Evolutionary conservation across 2,329 filamentous ascomycete genomes (phyloP).

Genomic region (Penicillium sp.): DNA sequence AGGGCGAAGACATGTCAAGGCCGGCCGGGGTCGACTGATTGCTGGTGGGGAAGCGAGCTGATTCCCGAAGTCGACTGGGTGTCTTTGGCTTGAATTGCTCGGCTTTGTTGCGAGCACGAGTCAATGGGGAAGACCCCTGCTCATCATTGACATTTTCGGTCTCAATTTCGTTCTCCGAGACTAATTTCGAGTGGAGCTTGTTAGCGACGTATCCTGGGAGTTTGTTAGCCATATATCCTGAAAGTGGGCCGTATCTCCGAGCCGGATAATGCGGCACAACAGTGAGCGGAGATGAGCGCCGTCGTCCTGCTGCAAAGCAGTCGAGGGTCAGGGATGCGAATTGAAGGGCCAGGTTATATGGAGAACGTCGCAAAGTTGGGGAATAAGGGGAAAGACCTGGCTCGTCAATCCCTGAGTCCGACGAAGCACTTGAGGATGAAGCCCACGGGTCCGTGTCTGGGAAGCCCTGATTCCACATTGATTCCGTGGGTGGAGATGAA

Average conservation of each 20-base stretch:
- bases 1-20: background rate
- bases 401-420: too few relatives aligned
- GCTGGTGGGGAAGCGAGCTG: conserved; percentile 25
- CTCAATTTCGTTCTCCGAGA: background rate
- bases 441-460: too few relatives aligned
- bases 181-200: background rate
- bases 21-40: conserved; percentile 13
- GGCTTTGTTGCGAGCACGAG: conserved; percentile 31
- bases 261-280: background rate
- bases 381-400: too few relatives aligned
- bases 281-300: too few relatives aligned
- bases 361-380: too few relatives aligned
- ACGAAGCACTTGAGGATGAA: too few relatives aligned
- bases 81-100: conserved; percentile 41
- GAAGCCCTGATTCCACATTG: too few relatives aligned
- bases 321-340: too few relatives aligned
- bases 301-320: background rate
- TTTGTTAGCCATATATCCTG: too few relatives aligned
- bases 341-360: too few relatives aligned
- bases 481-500: too few relatives aligned
- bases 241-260: background rate
- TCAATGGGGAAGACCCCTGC: conserved; percentile 26
- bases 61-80: conserved; percentile 38
- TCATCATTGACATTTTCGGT: conserved; percentile 17
- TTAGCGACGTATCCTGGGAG: background rate